Base-by-base conservation (phyloP, 352 stramenopile species). In the Phytophthora podocarpi region DNA sequence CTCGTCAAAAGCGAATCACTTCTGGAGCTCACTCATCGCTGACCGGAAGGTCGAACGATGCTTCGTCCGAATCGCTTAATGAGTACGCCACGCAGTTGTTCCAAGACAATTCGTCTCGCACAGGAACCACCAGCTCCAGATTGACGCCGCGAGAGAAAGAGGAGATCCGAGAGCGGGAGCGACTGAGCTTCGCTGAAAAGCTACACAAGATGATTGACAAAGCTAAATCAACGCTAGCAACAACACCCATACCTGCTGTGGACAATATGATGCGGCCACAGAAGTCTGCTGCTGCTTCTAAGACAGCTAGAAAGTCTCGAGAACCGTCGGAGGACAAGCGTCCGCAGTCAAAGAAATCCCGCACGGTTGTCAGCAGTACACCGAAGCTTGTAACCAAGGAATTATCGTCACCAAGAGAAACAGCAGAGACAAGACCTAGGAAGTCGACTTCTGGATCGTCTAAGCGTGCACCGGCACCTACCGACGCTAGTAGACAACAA, bases 141-240 rank as follows among this genome's bases (percentile, higher is more conserved):
- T 32, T 78, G 32, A 67, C 56, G 1, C 58, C 60, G 24, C 57
- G 49, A 9, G 72, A 76, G 31, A 76, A 71, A 47, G 71, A 71
- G 13, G 72, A 81, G 42, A 65, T 77, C 10, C 64, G 72, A 52
- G 82, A 91, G 39, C 71, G 74, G 11, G 79, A 90, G 31, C 68
- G 85, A 6, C 41, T 95, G 37, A 92, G 80, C 20, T 95, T 95
- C 63, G 85, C 85, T 9, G 83, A 95, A 40, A 95, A 95, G 35
- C 55, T 95, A 12, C 85, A 95, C 73, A 91, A 91, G 42, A 93
- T 93, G 85, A 95, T 95, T 49, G 85, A 95, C 49, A 90, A 90
- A 47, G 82, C 85, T 7, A 91, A 95, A 52, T 85, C 75, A 1
- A 82, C 73, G 10, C 56, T 91, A 8, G 73, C 79, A 11, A 80